Evolutionary conservation across 108 stramenopile species (phyloP).

Genomic region (Skeletonema grethae): DNA sequence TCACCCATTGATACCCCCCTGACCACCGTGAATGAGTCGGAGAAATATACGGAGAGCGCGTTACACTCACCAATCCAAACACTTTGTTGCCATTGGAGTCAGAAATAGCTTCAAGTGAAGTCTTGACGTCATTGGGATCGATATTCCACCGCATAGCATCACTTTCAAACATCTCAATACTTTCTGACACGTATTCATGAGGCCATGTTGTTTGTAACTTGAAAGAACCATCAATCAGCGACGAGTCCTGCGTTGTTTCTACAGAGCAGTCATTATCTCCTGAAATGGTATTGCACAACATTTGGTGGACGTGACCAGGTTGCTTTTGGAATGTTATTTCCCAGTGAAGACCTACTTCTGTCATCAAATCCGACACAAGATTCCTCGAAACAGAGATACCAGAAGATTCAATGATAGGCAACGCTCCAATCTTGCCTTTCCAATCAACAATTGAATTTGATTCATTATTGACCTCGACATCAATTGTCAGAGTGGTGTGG

Average conservation of each 20-base stretch:
- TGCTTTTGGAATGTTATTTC: conserved; percentile 53
- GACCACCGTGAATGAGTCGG: conserved; percentile 61
- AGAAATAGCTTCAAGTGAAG: conserved; percentile 33
- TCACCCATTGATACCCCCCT: conserved; percentile 82
- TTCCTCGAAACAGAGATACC: conserved; percentile 44
- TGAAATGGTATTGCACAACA: conserved; percentile 47
- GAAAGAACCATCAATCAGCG: conserved; percentile 51
- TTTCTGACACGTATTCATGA: conserved; percentile 57
- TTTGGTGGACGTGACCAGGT: conserved; percentile 51
- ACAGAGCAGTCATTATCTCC: conserved; percentile 38
- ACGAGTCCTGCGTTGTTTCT: conserved; percentile 49
- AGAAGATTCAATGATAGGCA: conserved; percentile 43
- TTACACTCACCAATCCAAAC: conserved; percentile 65
- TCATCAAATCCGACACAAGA: conserved; percentile 26
- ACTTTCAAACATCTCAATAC: conserved; percentile 32
- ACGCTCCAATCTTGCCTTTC: conserved; percentile 52
- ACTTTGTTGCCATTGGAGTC: conserved; percentile 42
- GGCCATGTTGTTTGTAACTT: conserved; percentile 54
- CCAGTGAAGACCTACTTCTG: conserved; percentile 56
- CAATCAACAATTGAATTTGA: conserved; percentile 39
- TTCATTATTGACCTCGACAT: conserved; percentile 26
- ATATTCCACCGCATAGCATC: conserved; percentile 45
- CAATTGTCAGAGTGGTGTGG: conserved; percentile 45
- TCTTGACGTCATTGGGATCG: conserved; percentile 32
- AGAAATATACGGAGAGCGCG: conserved; percentile 55